Conservation (phyloP, 2,329 filamentous ascomycete genomes). For the Acephala macrosclerotiorum region DNA sequence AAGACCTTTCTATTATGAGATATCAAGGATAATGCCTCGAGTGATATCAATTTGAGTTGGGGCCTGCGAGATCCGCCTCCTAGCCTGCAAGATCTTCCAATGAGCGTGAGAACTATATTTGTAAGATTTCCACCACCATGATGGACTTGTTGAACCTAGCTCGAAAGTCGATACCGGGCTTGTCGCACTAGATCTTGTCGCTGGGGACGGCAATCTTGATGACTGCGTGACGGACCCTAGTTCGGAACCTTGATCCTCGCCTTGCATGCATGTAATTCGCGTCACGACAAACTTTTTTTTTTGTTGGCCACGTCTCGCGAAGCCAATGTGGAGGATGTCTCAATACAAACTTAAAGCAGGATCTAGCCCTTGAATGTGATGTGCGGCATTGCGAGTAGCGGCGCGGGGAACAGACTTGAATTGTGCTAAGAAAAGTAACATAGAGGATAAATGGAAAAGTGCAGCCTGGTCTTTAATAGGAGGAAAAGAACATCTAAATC, state of each 20-base stretch:
- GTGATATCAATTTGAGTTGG: neutral
- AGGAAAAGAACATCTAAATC: too few species aligned
- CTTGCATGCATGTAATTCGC: constrained; percentile 16
- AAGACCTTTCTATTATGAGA: neutral
- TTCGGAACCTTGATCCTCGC: constrained; percentile 26
- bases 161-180: constrained; percentile 7
- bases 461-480: too few species aligned
- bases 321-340: neutral
- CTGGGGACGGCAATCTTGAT: constrained; percentile 24
- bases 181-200: constrained; percentile 26
- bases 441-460: neutral
- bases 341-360: neutral
- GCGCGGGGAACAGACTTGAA: neutral
- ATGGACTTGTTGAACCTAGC: constrained; percentile 3
- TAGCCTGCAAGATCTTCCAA: constrained; percentile 13
- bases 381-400: neutral
- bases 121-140: constrained; percentile 14
- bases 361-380: neutral
- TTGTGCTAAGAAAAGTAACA: neutral
- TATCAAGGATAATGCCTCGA: constrained; percentile 14
- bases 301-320: neutral
- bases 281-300: neutral
- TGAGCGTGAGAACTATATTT: neutral
- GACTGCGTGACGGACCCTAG: constrained; percentile 19
- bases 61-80: neutral